A percentile compares a stretch with the other conserved stretches of the same genome.
Evolutionary conservation across 495 filamentous ascomycete genomes (phyloP).

Genomic region (Aeminium ludgeri): DNA sequence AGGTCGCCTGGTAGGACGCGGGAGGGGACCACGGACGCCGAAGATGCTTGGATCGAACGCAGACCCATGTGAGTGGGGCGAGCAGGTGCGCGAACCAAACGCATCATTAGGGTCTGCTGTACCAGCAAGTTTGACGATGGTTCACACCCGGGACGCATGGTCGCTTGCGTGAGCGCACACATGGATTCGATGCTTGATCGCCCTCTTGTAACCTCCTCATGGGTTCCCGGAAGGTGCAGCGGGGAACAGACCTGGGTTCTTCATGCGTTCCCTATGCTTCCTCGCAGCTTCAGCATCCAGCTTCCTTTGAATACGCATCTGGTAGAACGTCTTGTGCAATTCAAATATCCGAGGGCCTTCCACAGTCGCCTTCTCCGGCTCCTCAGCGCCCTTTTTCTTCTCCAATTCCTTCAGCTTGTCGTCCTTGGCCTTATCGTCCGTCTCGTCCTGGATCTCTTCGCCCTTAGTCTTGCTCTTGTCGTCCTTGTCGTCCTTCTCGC

Average conservation of each 20-base stretch:
- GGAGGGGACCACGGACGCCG: too few relatives aligned
- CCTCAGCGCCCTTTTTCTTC: slow-evolving; percentile 23
- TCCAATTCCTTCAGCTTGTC: slow-evolving; percentile 20
- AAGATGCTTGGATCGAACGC: too few relatives aligned
- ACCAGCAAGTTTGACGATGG: too few relatives aligned
- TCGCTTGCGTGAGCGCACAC: too few relatives aligned
- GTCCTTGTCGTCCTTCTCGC: slow-evolving; percentile 23
- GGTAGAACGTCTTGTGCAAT: slow-evolving; percentile 74
- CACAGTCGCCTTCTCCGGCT: slow-evolving; percentile 9
- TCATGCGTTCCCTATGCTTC: slow-evolving; percentile 64
- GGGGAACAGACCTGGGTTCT: slow-evolving; percentile 63
- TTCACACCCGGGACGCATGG: too few relatives aligned
- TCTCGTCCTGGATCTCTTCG: slow-evolving; percentile 12
- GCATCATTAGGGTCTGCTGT: too few relatives aligned
- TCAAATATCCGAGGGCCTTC: slow-evolving; percentile 57
- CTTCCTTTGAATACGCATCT: slow-evolving; percentile 63
- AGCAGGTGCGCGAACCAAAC: too few relatives aligned
- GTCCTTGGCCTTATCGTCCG: slow-evolving; percentile 32
- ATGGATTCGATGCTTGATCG: too few relatives aligned
- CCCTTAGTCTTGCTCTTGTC: slow-evolving; percentile 20
- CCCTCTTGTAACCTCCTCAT: slow-evolving; percentile 19
- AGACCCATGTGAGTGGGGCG: too few relatives aligned
- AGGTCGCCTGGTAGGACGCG: too few relatives aligned
- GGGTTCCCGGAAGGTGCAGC: slow-evolving; percentile 58
- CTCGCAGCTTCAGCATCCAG: slow-evolving; percentile 64